A percentile compares a stretch with the other conserved stretches of the same genome.
Conservation (phyloP, 1,284 basidiomycete genomes). For the Paramarasmius palmivorus region DNA sequence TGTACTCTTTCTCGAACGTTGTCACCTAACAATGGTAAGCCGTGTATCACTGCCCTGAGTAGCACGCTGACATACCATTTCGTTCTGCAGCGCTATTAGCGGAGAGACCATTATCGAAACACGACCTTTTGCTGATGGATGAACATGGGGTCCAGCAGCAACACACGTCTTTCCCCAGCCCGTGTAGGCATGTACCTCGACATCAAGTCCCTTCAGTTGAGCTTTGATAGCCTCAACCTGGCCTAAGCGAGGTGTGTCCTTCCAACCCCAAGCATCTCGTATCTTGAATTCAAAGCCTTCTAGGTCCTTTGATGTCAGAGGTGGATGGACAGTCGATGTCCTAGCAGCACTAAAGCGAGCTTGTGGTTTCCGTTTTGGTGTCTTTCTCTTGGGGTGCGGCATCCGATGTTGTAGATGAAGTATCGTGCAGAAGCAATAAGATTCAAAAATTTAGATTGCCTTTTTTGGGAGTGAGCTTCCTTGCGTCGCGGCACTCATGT, state of each 20-base stretch:
- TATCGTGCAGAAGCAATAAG: no score
- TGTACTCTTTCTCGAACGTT: slow-evolving; percentile 25
- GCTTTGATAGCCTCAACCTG: slow-evolving; percentile 22
- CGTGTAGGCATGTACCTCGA: slow-evolving; percentile 33
- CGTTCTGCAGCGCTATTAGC: slow-evolving; percentile 18
- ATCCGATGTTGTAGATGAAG: no score
- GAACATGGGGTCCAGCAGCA: slow-evolving; percentile 31
- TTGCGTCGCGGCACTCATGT: no score
- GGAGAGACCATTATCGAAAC: slow-evolving; percentile 18
- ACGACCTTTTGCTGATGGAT: slow-evolving; percentile 20
- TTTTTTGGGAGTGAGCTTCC: no score
- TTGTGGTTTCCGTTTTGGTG: no score
- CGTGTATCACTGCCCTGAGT: not conserved
- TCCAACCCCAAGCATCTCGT: no score
- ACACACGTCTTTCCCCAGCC: slow-evolving; percentile 33
- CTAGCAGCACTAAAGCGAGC: no score
- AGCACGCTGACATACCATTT: slow-evolving; percentile 18
- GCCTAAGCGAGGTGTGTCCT: not conserved
- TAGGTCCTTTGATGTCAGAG: no score
- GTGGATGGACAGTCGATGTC: no score
- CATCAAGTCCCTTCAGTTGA: slow-evolving; percentile 25
- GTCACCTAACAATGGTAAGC: slow-evolving; percentile 16
- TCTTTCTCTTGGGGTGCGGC: no score
- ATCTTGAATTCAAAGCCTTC: no score
- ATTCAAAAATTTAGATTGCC: no score